Base-by-base conservation (phyloP, 202 grass and related monocot species). In the Schoenoplectus tabernaemontani region DNA sequence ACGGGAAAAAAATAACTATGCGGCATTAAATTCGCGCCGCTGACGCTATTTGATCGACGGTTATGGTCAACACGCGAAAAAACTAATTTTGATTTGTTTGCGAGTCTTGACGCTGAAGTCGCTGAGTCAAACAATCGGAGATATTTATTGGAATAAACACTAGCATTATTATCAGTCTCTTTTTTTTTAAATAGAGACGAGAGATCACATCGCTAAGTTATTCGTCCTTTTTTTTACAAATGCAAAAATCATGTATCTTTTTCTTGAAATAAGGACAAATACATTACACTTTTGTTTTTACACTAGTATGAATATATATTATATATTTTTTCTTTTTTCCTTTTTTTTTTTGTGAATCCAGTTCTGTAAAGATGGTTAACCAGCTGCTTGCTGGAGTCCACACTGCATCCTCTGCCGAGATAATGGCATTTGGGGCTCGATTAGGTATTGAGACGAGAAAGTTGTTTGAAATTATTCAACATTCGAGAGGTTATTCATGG, bases 341-440 rank as follows among this genome's bases (percentile, higher is more conserved):
- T 15, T 76, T 16, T 83, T 87, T 26, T 85, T 19, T 59, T 42
- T 81, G 85, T 80, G 43, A 91, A 71, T 73, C 78, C 90, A 97
- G 94, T 81, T 97, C 94, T 82, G 87, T 97, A 48, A 97, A 97
- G 85, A 97, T 97, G 94, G 94, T 97, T 41, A 97, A 97, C 83
- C 94, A 97, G 80, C 84, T 97, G 83, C 94, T 97, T 87, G 91
- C 94, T 84, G 94, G 94, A 59, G 91, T 97, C 76, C 94, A 97
- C 91, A 97, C 93, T 83, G 87, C 84, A 80, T 87, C 94, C 34
- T 89, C 94, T 77, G 91, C 94, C 80, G 94, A 97, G 88, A 89
- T 87, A 78, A 93, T 97, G 87, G 89, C 94, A 73, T 92, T 93
- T 90, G 91, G 86, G 59, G 89, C 94, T 81, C 89, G 86, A 70